Evolutionary conservation across 2,329 filamentous ascomycete genomes (phyloP), one percentile per base, ranked within the genome.

Genomic region (Talaromyces atroroseus): DNA sequence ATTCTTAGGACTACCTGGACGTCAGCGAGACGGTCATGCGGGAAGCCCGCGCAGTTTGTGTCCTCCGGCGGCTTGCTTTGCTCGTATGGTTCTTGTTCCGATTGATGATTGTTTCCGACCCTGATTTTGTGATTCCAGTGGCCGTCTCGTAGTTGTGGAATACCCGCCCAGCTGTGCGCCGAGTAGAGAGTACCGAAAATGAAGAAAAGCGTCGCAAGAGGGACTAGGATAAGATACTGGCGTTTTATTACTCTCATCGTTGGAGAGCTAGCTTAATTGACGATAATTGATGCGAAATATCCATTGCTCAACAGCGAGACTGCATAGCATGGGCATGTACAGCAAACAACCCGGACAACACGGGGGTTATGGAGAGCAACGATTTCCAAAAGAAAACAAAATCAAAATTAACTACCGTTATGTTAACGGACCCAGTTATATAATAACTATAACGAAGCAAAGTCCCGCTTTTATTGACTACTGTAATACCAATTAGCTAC

Each of bases 1-100:
- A 82, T 84, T 60, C 80, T 79, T 59, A 85, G 71, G 12, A 83
- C 71, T 16, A 85, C 75, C 58, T 83, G 78, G 47, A 84, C 66
- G 63, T 84, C 75, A 7, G 68, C 64, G n/a, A 78, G 50, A 68
- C 20, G 74, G 63, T 49, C 74, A 61, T 16, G 64, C 64, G 21
- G 76, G 47, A 67, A 76, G 56, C 18, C 36, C 18, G 23, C 29
- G 34, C 55, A 57, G 38, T 36, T 38, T 4, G 34, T 29, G 23
- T 49, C 50, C 2, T 51, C 23, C n/a, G n/a, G 7, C 32, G 14
- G 32, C 12, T 34, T 10, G 10, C 12, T 34, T 34, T 34, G 5
- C 12, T 14, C 36, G 18, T 40, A n/a, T 20, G 46, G 48, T 38
- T 36, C 5, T 26, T 36, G 16, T 36, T 8, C 29, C 45, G 38